Percentiles rank a stretch among this genome's conserved stretches.
Evolutionary conservation across 148 eudicot genomes (phyloP).

Genomic region (Bassia scoparia): DNA sequence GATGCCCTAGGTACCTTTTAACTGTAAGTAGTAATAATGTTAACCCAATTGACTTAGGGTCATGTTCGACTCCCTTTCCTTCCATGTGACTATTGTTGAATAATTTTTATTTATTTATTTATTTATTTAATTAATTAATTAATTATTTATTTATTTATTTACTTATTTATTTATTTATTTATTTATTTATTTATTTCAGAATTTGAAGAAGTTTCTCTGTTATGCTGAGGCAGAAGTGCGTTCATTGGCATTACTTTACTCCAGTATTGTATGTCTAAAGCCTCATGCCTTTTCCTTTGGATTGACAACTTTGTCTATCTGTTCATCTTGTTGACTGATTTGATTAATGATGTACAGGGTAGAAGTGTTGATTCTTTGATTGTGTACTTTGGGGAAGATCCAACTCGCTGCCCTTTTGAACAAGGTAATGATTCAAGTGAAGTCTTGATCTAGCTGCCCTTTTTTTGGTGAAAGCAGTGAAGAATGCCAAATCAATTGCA

Average conservation of each 20-base stretch:
- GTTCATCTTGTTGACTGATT: neutral
- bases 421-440: slow-evolving; percentile 42
- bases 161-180: too few relatives aligned
- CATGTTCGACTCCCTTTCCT: neutral
- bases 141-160: too few relatives aligned
- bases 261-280: slow-evolving; percentile 47
- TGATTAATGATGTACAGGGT: slow-evolving; percentile 39
- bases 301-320: neutral
- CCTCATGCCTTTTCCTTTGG: neutral
- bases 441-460: neutral
- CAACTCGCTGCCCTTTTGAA: slow-evolving; percentile 63
- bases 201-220: slow-evolving; percentile 54
- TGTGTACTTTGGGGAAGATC: slow-evolving; percentile 76
- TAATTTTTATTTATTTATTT: neutral
- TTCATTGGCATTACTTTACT: slow-evolving; percentile 58
- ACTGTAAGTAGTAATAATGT: neutral
- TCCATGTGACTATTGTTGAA: neutral
- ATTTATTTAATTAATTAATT: neutral
- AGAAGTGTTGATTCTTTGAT: slow-evolving; percentile 56
- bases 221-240: slow-evolving; percentile 68
- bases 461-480: neutral
- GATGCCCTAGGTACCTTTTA: neutral
- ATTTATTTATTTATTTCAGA: slow-evolving; percentile 23
- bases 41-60: neutral
- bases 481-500: neutral